Evolutionary conservation across 305 asterid species (phyloP), one percentile per base, ranked within the genome.

Genomic region (Euphrasia arctica): DNA sequence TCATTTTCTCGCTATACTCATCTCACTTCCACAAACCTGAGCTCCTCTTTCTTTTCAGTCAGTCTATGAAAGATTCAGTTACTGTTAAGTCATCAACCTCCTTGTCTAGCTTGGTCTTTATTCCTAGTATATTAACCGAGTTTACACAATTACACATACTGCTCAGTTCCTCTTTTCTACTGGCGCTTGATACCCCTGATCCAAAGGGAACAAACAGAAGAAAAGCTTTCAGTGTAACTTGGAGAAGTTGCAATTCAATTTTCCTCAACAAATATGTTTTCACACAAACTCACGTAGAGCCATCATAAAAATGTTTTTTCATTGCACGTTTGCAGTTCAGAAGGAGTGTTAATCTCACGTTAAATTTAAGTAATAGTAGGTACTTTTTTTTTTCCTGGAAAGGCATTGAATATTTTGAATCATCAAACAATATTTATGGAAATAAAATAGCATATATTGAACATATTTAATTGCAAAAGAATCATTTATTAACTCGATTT

Each of bases 61-160:
- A 6, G 11, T 39, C 43, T 39, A 3, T 56, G 31, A 36, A 56
- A 10, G 45, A 1, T 13, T 54, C 42, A 9, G 5, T 14, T 64
- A 58, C 25, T 64, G 69, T 52, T 11, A 41, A 12, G 52, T 47
- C 65, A 45, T 62, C 42, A 47, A 62, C 29, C 63, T 27, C 64
- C 41, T 41, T 36, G 15, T 43, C 64, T 55, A 22, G 47, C 41
- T 29, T 69, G 47, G 47, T 36, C 58, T 63, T 52, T 54, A 13
- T 61, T 39, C 54, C 58, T 8, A 28, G 31, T 62, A 47, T 50
- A 58, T 64, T 68, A 52, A 42, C 27, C 31, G 6, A 13, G 56
- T 25, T 49, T 14, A 15, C 39, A n/a, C n/a, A n/a, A n/a, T n/a
- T n/a, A n/a, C n/a, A 51, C 58, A 50, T 54, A 25, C 29, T 32